Evolutionary conservation across 352 stramenopile genomes (phyloP).

Genomic region (Phytophthora citrophthora): DNA sequence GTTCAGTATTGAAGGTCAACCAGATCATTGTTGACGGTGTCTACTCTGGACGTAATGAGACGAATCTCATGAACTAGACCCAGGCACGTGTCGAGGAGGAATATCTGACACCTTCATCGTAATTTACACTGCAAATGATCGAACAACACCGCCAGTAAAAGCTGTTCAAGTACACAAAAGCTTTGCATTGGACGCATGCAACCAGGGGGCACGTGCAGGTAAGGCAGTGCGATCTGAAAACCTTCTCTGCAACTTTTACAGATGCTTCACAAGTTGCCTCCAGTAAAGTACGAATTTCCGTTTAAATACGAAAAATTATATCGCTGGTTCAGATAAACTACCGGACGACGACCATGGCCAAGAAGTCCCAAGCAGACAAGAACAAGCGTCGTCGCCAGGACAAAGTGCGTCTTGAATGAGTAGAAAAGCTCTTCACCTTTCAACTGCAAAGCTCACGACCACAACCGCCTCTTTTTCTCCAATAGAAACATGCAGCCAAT

Average conservation of each 20-base stretch:
- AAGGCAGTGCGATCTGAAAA: neutral
- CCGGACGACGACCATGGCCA: constrained; percentile 18
- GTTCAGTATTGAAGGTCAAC: too few species aligned
- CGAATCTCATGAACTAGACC: neutral
- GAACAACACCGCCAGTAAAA: neutral
- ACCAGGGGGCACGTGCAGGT: neutral
- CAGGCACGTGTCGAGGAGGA: neutral
- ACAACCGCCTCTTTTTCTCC: neutral
- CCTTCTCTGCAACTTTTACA: neutral
- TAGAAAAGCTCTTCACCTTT: neutral
- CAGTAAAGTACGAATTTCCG: constrained; percentile 9
- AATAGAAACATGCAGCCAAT: constrained; percentile 28
- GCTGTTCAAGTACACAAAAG: neutral
- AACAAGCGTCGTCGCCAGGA: constrained; percentile 36
- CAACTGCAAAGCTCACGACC: neutral
- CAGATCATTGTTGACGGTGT: too few species aligned
- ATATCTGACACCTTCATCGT: neutral
- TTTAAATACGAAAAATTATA: constrained; percentile 13
- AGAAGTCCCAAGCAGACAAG: constrained; percentile 21
- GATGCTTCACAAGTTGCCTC: neutral
- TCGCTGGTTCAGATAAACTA: constrained; percentile 23
- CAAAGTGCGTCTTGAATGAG: constrained; percentile 26
- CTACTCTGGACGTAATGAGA: too few species aligned
- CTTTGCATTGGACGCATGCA: neutral
- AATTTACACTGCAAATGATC: neutral